Conservation (phyloP, 2,329 filamentous ascomycete genomes). For the Phoma sp. region DNA sequence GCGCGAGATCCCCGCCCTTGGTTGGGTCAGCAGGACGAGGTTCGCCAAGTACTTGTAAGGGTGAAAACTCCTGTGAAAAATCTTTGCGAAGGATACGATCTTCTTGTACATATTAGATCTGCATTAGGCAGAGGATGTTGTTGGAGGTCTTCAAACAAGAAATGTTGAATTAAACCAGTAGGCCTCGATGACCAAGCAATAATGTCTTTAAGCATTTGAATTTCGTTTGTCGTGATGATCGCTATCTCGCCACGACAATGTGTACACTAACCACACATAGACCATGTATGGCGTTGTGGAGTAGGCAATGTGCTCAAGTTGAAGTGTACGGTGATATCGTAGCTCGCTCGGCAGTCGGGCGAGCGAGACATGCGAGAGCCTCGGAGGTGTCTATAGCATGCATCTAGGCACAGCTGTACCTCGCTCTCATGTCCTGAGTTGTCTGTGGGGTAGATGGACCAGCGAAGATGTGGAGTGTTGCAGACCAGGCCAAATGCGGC, state of each 20-base stretch:
- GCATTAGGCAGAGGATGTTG: neutral
- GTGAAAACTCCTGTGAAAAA: neutral
- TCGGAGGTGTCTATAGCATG: too few species aligned
- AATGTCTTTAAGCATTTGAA: too few species aligned
- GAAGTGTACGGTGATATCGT: too few species aligned
- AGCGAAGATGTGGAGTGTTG: neutral
- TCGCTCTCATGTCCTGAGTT: neutral
- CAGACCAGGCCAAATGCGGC: constrained; percentile 8
- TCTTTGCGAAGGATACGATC: neutral
- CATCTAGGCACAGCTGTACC: neutral
- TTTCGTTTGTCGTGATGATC: neutral
- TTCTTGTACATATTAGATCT: constrained; percentile 4
- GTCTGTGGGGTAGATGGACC: neutral
- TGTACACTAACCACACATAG: too few species aligned
- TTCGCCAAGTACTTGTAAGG: constrained; percentile 9
- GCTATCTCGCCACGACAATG: too few species aligned
- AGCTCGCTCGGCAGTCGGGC: too few species aligned
- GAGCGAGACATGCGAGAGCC: too few species aligned
- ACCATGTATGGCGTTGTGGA: too few species aligned
- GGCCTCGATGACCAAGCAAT: neutral
- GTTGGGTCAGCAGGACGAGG: constrained; percentile 9
- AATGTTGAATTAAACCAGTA: neutral
- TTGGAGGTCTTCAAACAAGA: neutral
- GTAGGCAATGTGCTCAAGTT: too few species aligned
- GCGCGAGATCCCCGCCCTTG: constrained; percentile 11